These are phyloP conservation scores for Blastomyces percursus DNA, from an alignment of 2,329 filamentous ascomycete species.

Conservation along the genomic window DNA sequence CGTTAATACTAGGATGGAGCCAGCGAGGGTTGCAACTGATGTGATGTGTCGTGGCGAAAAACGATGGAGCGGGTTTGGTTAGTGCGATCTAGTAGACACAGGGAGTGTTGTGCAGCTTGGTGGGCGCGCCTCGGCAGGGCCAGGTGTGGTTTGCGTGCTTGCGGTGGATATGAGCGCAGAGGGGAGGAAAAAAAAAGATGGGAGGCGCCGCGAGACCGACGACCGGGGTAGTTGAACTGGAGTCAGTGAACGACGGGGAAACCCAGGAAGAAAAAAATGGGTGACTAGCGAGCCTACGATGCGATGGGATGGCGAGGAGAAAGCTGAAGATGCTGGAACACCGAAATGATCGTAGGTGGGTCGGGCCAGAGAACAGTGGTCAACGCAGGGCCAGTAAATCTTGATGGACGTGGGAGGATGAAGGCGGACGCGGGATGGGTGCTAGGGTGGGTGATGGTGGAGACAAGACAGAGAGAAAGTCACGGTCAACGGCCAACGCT, in stretches of 20 bases:
- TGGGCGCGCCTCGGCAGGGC: neutral
- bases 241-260: too few relatives aligned
- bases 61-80: neutral
- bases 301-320: too few relatives aligned
- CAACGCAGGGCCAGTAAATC: neutral
- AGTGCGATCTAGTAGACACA: neutral
- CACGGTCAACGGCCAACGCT: neutral
- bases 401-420: neutral
- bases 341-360: neutral
- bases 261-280: too few relatives aligned
- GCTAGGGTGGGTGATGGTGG: neutral
- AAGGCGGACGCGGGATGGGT: neutral
- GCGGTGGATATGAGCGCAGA: neutral
- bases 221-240: neutral
- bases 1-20: slow-evolving; percentile 13
- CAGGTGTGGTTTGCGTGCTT: neutral
- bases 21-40: slow-evolving; percentile 7
- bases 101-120: neutral
- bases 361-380: neutral
- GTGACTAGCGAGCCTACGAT: too few relatives aligned
- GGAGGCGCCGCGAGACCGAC: neutral
- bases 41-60: neutral
- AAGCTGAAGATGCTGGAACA: neutral
- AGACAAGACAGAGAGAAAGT: neutral
- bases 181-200: neutral